phyloP scores from a whole-genome alignment of 306 rosid species.

The Bauhinia variegata region DNA sequence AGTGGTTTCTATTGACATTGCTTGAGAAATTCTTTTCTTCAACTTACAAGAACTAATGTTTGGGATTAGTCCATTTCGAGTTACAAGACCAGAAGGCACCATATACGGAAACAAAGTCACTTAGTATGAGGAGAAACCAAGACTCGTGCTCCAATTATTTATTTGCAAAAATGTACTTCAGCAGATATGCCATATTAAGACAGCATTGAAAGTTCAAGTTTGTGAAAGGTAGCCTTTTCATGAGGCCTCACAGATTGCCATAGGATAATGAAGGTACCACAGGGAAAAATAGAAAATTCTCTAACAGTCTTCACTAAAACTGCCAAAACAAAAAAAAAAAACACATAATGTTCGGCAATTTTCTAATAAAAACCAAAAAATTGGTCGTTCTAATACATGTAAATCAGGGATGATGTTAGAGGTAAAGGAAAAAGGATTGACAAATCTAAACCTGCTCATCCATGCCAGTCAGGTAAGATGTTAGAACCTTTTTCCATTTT shows the following conservation, averaged over 20 bases:
- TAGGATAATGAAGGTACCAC: constrained; percentile 18
- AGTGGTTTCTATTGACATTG: neutral
- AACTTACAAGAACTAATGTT: neutral
- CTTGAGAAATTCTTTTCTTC: constrained; percentile 22
- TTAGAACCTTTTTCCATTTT: constrained; percentile 75
- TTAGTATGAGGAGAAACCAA: neutral
- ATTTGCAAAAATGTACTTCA: neutral
- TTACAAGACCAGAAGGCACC: neutral
- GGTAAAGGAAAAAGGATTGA: constrained; percentile 10
- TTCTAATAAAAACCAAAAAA: constrained; percentile 4
- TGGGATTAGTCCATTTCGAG: constrained; percentile 2
- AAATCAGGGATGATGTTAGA: too few species aligned
- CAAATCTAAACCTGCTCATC: constrained; percentile 82
- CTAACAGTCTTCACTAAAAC: neutral
- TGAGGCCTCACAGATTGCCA: constrained; percentile 2
- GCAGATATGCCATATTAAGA: constrained; percentile 15
- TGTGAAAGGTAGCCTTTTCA: neutral
- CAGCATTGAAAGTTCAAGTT: constrained; percentile 7
- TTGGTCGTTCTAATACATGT: neutral
- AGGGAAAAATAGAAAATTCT: neutral
- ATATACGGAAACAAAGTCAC: neutral
- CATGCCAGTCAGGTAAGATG: constrained; percentile 67
- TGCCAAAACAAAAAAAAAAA: too few species aligned
- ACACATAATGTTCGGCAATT: neutral
- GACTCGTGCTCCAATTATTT: neutral